These are phyloP conservation scores for Wickerhamiella australiensis DNA, from an alignment of 805 yeast species.

Conservation along the genomic window DNA sequence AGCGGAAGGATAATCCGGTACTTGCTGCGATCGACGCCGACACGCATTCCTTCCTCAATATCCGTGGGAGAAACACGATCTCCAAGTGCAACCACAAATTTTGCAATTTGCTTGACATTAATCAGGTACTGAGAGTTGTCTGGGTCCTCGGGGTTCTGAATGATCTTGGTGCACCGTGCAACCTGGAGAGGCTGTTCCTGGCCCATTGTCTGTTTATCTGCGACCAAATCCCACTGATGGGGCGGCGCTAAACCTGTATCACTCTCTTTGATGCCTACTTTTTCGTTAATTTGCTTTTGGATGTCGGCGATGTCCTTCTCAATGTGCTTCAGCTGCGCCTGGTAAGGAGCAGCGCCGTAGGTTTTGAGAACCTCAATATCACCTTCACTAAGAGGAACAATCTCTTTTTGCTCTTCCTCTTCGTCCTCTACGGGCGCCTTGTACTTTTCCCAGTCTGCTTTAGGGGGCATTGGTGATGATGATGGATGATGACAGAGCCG, in stretches of 20 bases:
- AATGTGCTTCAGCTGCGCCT: slow-evolving; percentile 60
- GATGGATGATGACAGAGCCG: slow-evolving; percentile 11
- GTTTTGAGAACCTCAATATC: slow-evolving; percentile 96
- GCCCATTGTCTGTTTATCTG: slow-evolving; percentile 84
- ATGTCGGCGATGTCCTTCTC: slow-evolving; percentile 79
- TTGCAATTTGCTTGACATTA: slow-evolving; percentile 95
- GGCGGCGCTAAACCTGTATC: slow-evolving; percentile 98
- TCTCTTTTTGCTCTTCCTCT: slow-evolving; percentile 52
- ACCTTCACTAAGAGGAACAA: slow-evolving; percentile 82
- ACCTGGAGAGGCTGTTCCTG: slow-evolving; percentile 96
- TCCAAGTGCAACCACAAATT: slow-evolving; percentile 91
- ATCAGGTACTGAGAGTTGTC: slow-evolving; percentile 88
- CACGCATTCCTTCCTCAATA: slow-evolving; percentile 99
- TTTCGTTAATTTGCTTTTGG: slow-evolving; percentile 82
- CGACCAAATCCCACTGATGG: slow-evolving; percentile 93
- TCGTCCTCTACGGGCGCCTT: slow-evolving; percentile 69
- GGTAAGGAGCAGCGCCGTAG: slow-evolving; percentile 96
- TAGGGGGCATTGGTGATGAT: slow-evolving; percentile 63
- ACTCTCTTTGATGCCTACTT: slow-evolving; percentile 71
- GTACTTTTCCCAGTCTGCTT: slow-evolving; percentile 97
- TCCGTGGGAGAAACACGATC: slow-evolving; percentile 97
- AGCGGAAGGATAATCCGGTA: slow-evolving; percentile 94
- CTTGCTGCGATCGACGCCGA: slow-evolving; percentile 95
- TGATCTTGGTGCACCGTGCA: slow-evolving; percentile 96
- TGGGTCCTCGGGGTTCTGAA: slow-evolving; percentile 39